phyloP scores from a whole-genome alignment of 441 rosid genomes.

The Corymbia calophylla region DNA sequence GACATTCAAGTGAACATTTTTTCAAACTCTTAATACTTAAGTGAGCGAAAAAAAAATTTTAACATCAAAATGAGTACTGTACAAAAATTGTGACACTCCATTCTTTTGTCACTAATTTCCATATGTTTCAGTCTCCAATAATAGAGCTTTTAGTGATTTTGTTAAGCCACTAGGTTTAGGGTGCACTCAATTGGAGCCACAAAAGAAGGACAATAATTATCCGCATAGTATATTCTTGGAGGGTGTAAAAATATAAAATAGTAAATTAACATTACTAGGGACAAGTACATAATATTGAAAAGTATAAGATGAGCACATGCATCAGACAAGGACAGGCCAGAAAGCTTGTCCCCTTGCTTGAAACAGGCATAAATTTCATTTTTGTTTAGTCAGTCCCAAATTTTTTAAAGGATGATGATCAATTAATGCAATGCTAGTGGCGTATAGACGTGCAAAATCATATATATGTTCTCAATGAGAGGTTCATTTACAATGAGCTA shows the following conservation, averaged over 20 bases:
- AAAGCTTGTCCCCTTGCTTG: slow-evolving; percentile 1
- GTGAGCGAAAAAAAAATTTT: no score
- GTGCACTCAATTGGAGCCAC: not conserved
- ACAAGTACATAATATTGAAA: not conserved
- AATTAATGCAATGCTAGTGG: not conserved
- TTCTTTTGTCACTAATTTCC: not conserved
- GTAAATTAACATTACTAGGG: not conserved
- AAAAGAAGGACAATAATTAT: not conserved
- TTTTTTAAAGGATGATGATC: not conserved
- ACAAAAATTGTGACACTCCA: no score
- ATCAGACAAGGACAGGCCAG: slow-evolving; percentile 6
- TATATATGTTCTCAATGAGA: not conserved
- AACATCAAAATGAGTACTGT: no score
- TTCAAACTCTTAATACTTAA: no score
- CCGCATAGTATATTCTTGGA: not conserved
- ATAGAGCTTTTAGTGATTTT: not conserved
- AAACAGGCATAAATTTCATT: slow-evolving; percentile 19
- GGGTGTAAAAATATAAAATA: not conserved
- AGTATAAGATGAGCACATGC: not conserved
- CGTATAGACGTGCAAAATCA: not conserved
- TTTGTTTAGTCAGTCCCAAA: not conserved
- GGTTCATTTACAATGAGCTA: not conserved
- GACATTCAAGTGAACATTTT: no score
- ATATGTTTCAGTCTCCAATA: not conserved
- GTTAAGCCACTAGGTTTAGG: not conserved